phyloP scores from a whole-genome alignment of 192 early-diverging fungal genomes.

The Rhizophagus prolifer region DNA sequence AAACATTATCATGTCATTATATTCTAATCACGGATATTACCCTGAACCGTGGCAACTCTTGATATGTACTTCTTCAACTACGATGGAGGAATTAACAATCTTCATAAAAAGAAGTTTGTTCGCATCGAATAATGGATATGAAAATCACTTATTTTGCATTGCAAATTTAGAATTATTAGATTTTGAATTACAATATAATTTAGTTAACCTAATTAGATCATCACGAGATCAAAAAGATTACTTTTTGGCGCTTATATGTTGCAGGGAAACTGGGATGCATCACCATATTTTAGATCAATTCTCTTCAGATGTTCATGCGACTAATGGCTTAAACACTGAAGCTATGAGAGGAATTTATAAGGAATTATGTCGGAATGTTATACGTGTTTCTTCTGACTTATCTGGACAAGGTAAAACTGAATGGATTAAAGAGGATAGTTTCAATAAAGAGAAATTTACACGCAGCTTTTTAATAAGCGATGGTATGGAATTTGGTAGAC shows the following conservation, averaged over 20 bases:
- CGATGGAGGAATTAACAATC: constrained; percentile 21
- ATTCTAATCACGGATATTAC: constrained; percentile 20
- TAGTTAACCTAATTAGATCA: constrained; percentile 21
- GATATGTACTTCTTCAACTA: constrained; percentile 27
- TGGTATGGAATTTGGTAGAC: background rate
- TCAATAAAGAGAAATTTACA: background rate
- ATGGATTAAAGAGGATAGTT: constrained; percentile 11
- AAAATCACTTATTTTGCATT: constrained; percentile 28
- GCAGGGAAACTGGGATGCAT: constrained; percentile 21
- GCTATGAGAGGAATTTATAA: constrained; percentile 18
- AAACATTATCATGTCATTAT: constrained; percentile 30
- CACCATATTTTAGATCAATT: constrained; percentile 32
- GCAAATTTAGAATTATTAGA: constrained; percentile 24
- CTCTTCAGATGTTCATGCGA: constrained; percentile 12
- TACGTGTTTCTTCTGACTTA: constrained; percentile 17
- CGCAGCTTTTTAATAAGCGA: constrained; percentile 26
- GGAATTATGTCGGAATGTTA: constrained; percentile 21
- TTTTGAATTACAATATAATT: constrained; percentile 24
- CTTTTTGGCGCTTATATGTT: constrained; percentile 24
- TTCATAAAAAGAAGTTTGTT: constrained; percentile 30
- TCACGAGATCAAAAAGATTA: background rate
- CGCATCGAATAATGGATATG: constrained; percentile 20
- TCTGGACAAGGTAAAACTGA: constrained; percentile 30
- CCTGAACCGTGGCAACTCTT: constrained; percentile 29
- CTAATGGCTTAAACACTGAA: background rate